Conservation (phyloP, 2,329 filamentous ascomycete species). For the Trichoderma sp. region DNA sequence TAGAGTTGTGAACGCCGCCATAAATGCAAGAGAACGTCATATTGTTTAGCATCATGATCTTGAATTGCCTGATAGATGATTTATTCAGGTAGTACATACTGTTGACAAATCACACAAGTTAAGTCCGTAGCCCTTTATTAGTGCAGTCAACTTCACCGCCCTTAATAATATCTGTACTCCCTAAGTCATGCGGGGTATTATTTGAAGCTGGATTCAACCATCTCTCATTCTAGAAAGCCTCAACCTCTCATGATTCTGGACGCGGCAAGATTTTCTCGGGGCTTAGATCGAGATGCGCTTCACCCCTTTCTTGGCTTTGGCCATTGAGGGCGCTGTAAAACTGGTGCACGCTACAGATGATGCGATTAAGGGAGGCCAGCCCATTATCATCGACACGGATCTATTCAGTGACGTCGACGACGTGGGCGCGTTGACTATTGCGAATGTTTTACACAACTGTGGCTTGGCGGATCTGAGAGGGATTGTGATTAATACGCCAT, state of each 20-base stretch:
- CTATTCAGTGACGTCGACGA: constrained; percentile 12
- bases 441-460: constrained; percentile 2
- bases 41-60: background rate
- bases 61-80: background rate
- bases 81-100: no score
- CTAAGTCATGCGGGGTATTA: background rate
- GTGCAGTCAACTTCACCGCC: background rate
- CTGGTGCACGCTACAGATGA: background rate
- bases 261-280: no score
- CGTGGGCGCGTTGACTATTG: constrained; percentile 2
- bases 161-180: background rate
- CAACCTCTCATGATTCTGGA: no score
- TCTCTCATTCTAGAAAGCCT: background rate
- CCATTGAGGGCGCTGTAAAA: background rate
- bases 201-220: background rate
- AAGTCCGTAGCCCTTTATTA: background rate
- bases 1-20: background rate
- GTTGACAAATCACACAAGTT: background rate
- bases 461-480: background rate
- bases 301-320: background rate
- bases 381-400: constrained; percentile 5
- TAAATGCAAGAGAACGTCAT: background rate
- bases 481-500: background rate
- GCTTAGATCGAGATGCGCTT: background rate
- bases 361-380: background rate